Percentiles rank a stretch among this genome's conserved stretches.
phyloP scores from a whole-genome alignment of 1,139 yeast species.

The Debaryomyces robertsiae region DNA sequence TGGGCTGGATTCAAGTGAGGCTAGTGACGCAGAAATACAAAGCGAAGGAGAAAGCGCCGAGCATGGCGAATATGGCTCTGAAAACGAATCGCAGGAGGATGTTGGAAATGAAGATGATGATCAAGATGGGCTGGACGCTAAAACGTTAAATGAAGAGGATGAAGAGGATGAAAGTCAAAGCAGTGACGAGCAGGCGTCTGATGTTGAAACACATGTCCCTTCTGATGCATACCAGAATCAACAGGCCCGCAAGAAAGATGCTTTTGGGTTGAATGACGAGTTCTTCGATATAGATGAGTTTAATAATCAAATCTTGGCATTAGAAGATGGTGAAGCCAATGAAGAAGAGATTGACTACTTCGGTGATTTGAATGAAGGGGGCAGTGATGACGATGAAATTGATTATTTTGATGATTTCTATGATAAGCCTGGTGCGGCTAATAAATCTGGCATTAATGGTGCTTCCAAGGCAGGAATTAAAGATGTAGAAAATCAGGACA shows the following conservation, averaged over 20 bases:
- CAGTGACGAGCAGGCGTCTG: constrained; percentile 20
- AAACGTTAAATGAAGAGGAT: constrained; percentile 6
- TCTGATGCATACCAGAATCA: constrained; percentile 22
- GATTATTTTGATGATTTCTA: constrained; percentile 76
- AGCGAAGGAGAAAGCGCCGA: constrained; percentile 22
- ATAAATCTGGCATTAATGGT: constrained; percentile 15
- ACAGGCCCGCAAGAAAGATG: constrained; percentile 39
- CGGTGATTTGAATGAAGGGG: constrained; percentile 55
- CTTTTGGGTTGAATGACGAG: constrained; percentile 76
- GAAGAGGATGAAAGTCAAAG: constrained; percentile 17
- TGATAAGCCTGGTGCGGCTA: constrained; percentile 47
- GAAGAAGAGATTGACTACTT: constrained; percentile 64
- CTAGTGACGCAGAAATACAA: constrained; percentile 8
- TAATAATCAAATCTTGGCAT: constrained; percentile 75
- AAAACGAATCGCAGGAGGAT: background rate
- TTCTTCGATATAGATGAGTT: constrained; percentile 86
- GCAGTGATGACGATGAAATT: constrained; percentile 62
- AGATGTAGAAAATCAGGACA: constrained; percentile 27
- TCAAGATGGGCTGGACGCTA: too few species aligned
- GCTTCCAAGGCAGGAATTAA: too few species aligned
- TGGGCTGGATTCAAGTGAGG: constrained; percentile 16
- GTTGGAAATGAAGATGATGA: constrained; percentile 12
- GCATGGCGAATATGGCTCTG: constrained; percentile 17
- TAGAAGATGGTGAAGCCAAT: constrained; percentile 59
- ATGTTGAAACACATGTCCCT: constrained; percentile 17